phyloP scores from a whole-genome alignment of 305 asterid genomes.

The Fraxinus dipetala region DNA sequence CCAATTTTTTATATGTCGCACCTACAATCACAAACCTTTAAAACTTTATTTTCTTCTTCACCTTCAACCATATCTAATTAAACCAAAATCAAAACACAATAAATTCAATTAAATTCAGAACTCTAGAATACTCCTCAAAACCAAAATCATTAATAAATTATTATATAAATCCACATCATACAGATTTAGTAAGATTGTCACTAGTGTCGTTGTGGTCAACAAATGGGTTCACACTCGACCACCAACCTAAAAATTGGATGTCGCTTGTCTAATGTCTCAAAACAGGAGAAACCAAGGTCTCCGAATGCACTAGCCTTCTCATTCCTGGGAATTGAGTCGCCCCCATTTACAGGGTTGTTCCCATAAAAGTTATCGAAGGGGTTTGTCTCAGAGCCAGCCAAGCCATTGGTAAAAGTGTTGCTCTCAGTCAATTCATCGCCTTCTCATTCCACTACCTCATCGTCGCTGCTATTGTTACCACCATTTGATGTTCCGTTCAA shows the following conservation, averaged over 20 bases:
- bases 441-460: slow-evolving; percentile 85
- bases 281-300: slow-evolving; percentile 49
- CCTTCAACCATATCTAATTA: no score
- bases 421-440: slow-evolving; percentile 52
- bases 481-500: slow-evolving; percentile 51
- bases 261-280: slow-evolving; percentile 61
- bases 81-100: no score
- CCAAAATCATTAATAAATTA: no score
- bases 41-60: no score
- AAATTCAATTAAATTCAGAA: no score
- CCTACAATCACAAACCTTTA: no score
- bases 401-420: slow-evolving; percentile 37
- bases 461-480: slow-evolving; percentile 57
- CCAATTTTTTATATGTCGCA: no score
- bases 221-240: slow-evolving; percentile 70
- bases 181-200: slow-evolving; percentile 16
- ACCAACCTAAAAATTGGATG: slow-evolving; percentile 54
- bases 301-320: slow-evolving; percentile 35
- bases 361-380: slow-evolving; percentile 28
- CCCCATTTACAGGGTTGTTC: slow-evolving; percentile 30
- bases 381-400: slow-evolving; percentile 31
- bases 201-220: slow-evolving; percentile 36
- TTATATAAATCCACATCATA: no score
- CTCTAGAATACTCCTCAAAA: no score
- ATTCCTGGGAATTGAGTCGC: slow-evolving; percentile 18